Evolutionary conservation across 108 stramenopile species (phyloP).

Genomic region (Skeletonema grethae): DNA sequence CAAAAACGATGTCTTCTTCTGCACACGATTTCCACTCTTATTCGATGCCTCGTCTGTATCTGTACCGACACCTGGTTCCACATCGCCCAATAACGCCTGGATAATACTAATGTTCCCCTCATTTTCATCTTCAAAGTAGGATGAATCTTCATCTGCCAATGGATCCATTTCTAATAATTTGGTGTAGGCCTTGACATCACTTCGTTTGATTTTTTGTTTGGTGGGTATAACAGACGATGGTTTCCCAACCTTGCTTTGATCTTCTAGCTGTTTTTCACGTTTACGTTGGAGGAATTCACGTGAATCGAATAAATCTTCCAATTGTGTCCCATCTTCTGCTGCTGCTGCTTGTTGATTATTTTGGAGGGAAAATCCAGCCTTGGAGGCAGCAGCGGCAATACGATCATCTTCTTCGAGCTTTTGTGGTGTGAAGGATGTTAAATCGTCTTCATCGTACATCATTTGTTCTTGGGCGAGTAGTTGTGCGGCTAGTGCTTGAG

Average conservation of each 20-base stretch:
- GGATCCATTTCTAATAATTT: constrained; percentile 76
- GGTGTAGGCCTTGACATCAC: constrained; percentile 59
- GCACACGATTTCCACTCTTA: constrained; percentile 49
- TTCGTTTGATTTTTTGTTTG: constrained; percentile 68
- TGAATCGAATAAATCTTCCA: constrained; percentile 36
- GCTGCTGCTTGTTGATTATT: neutral
- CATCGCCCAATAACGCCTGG: constrained; percentile 78
- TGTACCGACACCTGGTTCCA: constrained; percentile 40
- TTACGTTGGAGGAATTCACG: constrained; percentile 47
- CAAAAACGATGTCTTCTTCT: constrained; percentile 65
- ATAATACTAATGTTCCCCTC: constrained; percentile 57
- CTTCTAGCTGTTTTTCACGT: constrained; percentile 49
- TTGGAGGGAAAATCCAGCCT: constrained; percentile 28
- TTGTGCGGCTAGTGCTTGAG: constrained; percentile 22
- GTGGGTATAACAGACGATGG: constrained; percentile 11
- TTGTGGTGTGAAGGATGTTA: constrained; percentile 31
- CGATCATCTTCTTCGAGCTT: constrained; percentile 29
- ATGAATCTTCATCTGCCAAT: constrained; percentile 79
- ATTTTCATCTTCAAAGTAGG: constrained; percentile 84
- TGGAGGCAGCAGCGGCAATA: constrained; percentile 36
- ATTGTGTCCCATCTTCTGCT: neutral
- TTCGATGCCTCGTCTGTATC: constrained; percentile 21
- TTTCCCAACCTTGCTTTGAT: constrained; percentile 33
- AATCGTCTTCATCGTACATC: constrained; percentile 44
- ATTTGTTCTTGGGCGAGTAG: constrained; percentile 39